These are phyloP conservation scores for Podospora pseudopauciseta DNA, from an alignment of 495 filamentous ascomycete species.

Conservation along the genomic window DNA sequence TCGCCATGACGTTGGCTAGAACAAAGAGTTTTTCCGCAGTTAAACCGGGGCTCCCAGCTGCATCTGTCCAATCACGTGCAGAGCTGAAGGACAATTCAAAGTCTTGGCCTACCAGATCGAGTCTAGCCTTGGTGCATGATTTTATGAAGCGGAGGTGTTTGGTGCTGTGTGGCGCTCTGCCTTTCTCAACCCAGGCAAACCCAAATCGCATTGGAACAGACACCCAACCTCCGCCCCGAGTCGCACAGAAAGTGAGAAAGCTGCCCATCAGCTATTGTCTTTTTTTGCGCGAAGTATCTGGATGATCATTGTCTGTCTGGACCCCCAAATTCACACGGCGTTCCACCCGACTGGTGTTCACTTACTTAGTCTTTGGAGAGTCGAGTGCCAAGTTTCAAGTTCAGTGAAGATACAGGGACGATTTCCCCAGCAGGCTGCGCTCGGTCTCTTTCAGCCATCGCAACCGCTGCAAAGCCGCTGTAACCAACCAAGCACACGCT, in stretches of 20 bases:
- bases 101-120: conserved; percentile 1
- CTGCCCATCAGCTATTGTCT: background rate
- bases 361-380: no score
- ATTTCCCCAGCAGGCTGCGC: background rate
- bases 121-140: conserved; percentile 1
- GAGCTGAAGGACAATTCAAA: background rate
- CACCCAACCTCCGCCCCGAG: conserved; percentile 1
- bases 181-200: conserved; percentile 6
- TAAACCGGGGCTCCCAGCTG: background rate
- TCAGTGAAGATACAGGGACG: background rate
- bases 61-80: conserved; percentile 1
- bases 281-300: background rate
- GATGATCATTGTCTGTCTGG: background rate
- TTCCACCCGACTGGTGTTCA: background rate
- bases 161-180: background rate
- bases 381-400: background rate
- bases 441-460: background rate
- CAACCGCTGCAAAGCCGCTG: conserved; percentile 4
- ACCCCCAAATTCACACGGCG: background rate
- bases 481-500: conserved; percentile 5
- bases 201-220: background rate
- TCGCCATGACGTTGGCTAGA: conserved; percentile 7
- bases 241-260: background rate
- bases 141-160: background rate
- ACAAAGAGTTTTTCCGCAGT: conserved; percentile 10